Conservation (phyloP, 2,329 filamentous ascomycete genomes). For the Aspergillus novofumigatus region DNA sequence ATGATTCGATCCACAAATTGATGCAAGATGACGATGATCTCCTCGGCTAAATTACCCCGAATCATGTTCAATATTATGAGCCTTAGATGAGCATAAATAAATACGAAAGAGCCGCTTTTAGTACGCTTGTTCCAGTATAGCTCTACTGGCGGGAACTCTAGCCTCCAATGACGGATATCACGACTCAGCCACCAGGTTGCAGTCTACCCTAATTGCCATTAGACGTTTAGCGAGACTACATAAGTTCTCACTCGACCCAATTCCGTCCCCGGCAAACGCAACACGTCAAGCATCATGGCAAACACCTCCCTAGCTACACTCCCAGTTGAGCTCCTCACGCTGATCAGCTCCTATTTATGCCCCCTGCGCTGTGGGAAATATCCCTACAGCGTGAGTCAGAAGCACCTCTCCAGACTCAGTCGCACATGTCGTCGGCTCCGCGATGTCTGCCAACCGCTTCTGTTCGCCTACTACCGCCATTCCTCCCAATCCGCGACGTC, state of each 20-base stretch:
- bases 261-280: background rate
- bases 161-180: background rate
- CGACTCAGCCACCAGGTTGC: background rate
- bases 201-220: background rate
- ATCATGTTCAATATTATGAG: too few relatives aligned
- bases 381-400: background rate
- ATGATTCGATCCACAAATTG: too few relatives aligned
- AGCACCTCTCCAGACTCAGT: background rate
- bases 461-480: background rate
- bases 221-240: background rate
- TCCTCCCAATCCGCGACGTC: background rate
- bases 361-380: background rate
- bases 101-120: background rate
- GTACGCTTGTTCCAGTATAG: background rate
- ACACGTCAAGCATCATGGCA: background rate
- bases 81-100: background rate
- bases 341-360: background rate
- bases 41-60: background rate
- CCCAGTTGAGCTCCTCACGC: background rate
- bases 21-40: too few relatives aligned
- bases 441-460: background rate
- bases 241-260: background rate
- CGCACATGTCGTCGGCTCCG: slow-evolving; percentile 1
- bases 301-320: background rate
- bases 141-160: background rate